Evolutionary conservation across 352 stramenopile species (phyloP).

Genomic region (Peronospora farinosa): DNA sequence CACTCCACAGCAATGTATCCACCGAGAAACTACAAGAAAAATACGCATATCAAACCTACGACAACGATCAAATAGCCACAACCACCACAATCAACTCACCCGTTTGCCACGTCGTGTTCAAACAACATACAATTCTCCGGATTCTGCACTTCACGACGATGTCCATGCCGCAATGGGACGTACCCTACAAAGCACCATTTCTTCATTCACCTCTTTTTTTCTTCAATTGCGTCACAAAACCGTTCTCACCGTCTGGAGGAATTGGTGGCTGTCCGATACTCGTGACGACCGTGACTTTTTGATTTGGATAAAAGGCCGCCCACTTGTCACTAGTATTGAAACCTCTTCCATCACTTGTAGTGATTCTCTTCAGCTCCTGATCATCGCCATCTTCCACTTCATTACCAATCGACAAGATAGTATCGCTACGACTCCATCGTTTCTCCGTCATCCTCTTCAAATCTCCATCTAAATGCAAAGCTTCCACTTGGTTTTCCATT

Average conservation of each 20-base stretch:
- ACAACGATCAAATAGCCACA: not conserved
- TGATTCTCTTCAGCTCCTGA: constrained; percentile 3
- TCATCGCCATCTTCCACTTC: constrained; percentile 3
- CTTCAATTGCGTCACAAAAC: constrained; percentile 1
- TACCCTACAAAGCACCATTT: constrained; percentile 33
- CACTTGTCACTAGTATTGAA: constrained; percentile 47
- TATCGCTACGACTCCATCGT: constrained; percentile 3
- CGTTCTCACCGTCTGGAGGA: constrained; percentile 41
- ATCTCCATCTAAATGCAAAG: constrained; percentile 12
- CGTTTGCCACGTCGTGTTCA: constrained; percentile 24
- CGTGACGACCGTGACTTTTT: constrained; percentile 52
- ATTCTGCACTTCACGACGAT: constrained; percentile 23
- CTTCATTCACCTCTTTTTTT: constrained; percentile 1
- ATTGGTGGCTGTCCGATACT: constrained; percentile 42
- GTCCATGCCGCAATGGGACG: constrained; percentile 50
- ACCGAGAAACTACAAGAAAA: constrained; percentile 46
- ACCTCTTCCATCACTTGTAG: constrained; percentile 25
- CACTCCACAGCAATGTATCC: constrained; percentile 64
- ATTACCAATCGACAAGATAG: not conserved
- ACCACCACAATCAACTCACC: constrained; percentile 21
- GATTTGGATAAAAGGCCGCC: constrained; percentile 47
- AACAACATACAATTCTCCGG: constrained; percentile 2
- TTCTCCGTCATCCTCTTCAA: not conserved
- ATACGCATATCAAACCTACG: constrained; percentile 2
- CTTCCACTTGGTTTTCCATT: constrained; percentile 31